A percentile compares a stretch with the other conserved stretches of the same genome.
Evolutionary conservation across 2,329 filamentous ascomycete species (phyloP).

Genomic region (Geoglossum cookeanum): DNA sequence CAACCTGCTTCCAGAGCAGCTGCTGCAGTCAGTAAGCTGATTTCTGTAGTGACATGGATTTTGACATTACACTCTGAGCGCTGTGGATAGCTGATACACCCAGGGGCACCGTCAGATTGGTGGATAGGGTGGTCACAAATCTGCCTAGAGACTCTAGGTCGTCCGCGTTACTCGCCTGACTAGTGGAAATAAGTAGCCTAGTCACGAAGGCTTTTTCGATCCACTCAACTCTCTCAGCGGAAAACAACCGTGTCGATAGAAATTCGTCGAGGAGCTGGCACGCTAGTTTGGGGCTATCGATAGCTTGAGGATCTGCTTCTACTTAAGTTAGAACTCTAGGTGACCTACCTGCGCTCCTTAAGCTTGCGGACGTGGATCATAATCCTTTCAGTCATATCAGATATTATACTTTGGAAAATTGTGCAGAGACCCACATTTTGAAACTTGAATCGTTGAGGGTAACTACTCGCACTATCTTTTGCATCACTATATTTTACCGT

Average conservation of each 20-base stretch:
- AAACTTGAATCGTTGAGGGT: constrained; percentile 44
- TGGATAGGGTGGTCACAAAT: constrained; percentile 28
- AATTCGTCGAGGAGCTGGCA: constrained; percentile 41
- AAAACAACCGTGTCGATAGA: constrained; percentile 35
- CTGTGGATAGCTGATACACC: constrained; percentile 38
- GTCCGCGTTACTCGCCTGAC: constrained; percentile 21
- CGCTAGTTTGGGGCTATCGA: constrained; percentile 19
- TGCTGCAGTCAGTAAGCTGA: constrained; percentile 18
- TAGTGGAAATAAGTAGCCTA: constrained; percentile 45
- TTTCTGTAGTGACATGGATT: not conserved
- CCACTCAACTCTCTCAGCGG: constrained; percentile 34
- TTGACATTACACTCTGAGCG: constrained; percentile 20
- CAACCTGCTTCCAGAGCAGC: constrained; percentile 69
- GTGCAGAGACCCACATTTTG: constrained; percentile 26
- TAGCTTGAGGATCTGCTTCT: constrained; percentile 4
- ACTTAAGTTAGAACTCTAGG: not conserved
- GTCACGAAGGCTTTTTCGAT: constrained; percentile 51
- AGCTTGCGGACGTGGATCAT: constrained; percentile 50
- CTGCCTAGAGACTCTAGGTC: constrained; percentile 21
- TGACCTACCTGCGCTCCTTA: constrained; percentile 21
- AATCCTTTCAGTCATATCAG: constrained; percentile 21
- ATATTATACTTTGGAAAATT: not conserved
- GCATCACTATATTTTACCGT: constrained; percentile 33
- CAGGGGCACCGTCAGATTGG: constrained; percentile 29
- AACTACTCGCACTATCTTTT: constrained; percentile 39